phyloP scores from a whole-genome alignment of 257 asterid genomes.

The Gentiana straminea region DNA sequence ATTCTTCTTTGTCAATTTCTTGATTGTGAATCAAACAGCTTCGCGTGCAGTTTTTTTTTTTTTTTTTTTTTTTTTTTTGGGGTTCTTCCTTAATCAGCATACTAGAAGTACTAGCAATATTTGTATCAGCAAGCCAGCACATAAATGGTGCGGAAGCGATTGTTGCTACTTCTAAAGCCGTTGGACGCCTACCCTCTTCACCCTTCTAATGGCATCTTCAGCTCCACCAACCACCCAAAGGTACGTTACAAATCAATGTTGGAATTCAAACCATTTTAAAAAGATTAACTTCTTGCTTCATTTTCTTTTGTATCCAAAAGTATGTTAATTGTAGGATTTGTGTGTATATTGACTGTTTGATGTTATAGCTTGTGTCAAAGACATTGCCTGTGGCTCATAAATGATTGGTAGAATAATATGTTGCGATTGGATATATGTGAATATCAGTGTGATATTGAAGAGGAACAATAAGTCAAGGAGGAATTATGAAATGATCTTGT shows the following conservation, averaged over 20 bases:
- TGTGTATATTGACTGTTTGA: slow-evolving; percentile 29
- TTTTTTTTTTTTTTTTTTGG: no score
- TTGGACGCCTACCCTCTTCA: slow-evolving; percentile 60
- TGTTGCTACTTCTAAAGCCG: slow-evolving; percentile 70
- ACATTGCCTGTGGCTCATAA: background rate
- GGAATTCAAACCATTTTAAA: background rate
- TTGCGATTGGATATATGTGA: no score
- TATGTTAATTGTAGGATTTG: no score
- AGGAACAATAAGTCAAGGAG: no score
- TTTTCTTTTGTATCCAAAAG: no score
- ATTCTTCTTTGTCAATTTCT: background rate
- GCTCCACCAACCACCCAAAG: slow-evolving; percentile 48
- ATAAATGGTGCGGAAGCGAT: slow-evolving; percentile 60
- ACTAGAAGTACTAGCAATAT: background rate
- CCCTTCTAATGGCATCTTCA: slow-evolving; percentile 17
- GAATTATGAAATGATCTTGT: no score
- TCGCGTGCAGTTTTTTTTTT: background rate
- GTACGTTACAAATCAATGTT: slow-evolving; percentile 16
- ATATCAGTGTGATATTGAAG: no score
- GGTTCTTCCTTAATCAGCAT: background rate
- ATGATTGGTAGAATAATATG: no score
- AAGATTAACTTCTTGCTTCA: background rate
- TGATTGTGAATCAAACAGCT: background rate
- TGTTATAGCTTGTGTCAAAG: slow-evolving; percentile 19
- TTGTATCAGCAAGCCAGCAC: no score